Evolutionary conservation across 2,329 filamentous ascomycete species (phyloP).

Genomic region (Talaromyces amestolkiae): DNA sequence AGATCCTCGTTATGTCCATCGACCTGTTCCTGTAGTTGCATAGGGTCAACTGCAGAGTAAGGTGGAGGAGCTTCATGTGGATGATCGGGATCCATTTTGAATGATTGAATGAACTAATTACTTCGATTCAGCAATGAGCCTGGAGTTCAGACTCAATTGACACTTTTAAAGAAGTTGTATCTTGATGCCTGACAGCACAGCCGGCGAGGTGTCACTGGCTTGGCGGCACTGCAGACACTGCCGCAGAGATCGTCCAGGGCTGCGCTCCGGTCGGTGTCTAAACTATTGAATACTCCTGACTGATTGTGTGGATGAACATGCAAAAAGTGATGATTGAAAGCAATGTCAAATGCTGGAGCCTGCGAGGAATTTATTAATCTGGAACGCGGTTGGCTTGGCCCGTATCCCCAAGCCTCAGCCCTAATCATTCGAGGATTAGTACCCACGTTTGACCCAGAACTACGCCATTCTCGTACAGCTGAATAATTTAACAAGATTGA

Average conservation of each 20-base stretch:
- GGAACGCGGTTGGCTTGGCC: background rate
- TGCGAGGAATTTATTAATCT: background rate
- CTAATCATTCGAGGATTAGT: constrained; percentile 3
- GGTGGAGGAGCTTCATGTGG: constrained; percentile 39
- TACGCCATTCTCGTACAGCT: background rate
- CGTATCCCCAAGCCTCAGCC: background rate
- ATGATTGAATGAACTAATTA: background rate
- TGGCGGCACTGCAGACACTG: constrained; percentile 7
- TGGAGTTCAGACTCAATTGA: background rate
- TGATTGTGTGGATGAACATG: background rate
- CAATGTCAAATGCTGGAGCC: background rate
- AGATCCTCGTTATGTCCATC: background rate
- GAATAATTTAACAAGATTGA: background rate
- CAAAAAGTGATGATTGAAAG: background rate
- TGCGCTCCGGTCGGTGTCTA: background rate
- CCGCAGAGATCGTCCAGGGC: background rate
- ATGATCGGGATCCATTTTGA: constrained; percentile 12
- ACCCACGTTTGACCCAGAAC: background rate
- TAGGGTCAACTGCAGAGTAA: constrained; percentile 42
- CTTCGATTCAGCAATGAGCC: background rate
- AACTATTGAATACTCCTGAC: background rate
- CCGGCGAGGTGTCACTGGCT: background rate
- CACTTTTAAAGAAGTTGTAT: background rate
- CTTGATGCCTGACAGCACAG: constrained; percentile 3
- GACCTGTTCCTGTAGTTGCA: constrained; percentile 24